A percentile compares a stretch with the other conserved stretches of the same genome.
phyloP scores from a whole-genome alignment of 306 rosid species.

The Bauhinia variegata region DNA sequence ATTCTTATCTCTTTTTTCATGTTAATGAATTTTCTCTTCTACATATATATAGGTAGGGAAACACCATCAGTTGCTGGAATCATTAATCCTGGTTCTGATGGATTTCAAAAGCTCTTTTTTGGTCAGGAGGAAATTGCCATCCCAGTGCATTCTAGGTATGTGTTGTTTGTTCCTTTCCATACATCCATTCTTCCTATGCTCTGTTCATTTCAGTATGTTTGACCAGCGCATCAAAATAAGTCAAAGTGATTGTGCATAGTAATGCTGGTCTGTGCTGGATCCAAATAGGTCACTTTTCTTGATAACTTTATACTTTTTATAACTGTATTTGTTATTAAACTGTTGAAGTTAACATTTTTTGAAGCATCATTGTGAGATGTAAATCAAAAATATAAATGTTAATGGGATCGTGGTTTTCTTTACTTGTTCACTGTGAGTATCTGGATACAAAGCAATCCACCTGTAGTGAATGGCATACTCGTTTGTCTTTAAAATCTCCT shows the following conservation, averaged over 20 bases:
- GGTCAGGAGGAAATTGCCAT: constrained; percentile 99
- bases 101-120: constrained; percentile 95
- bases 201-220: background rate
- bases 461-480: constrained; percentile 24
- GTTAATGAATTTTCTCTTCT: constrained; percentile 31
- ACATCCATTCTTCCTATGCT: constrained; percentile 6
- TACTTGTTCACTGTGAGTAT: constrained; percentile 4
- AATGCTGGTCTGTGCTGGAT: too few species aligned
- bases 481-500: constrained; percentile 38
- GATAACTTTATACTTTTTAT: too few species aligned
- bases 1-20: background rate
- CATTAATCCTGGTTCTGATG: constrained; percentile 94
- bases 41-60: constrained; percentile 73
- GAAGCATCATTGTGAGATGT: too few species aligned
- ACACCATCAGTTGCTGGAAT: constrained; percentile 99
- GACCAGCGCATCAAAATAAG: too few species aligned
- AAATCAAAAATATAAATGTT: too few species aligned
- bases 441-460: constrained; percentile 22
- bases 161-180: constrained; percentile 29
- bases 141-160: constrained; percentile 92
- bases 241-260: too few species aligned
- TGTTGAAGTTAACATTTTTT: too few species aligned
- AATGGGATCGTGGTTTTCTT: background rate
- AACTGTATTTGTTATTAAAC: too few species aligned
- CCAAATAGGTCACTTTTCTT: too few species aligned